Base-by-base conservation (phyloP, 2,329 filamentous ascomycete species). In the Ophiostoma populinum region DNA sequence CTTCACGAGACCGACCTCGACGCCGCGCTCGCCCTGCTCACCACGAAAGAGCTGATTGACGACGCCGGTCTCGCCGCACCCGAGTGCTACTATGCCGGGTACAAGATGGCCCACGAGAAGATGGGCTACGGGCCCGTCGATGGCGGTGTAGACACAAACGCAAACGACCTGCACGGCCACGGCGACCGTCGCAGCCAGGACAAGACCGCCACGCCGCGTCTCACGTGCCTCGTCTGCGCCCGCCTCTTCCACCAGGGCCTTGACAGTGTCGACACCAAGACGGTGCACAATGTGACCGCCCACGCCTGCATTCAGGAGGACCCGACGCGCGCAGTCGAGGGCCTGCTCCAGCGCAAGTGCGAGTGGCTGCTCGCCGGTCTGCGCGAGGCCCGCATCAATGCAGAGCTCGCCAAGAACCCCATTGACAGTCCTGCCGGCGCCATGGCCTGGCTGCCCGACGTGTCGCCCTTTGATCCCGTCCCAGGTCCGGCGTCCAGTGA, bases 391-490 rank as follows among this genome's bases (percentile, higher is more conserved):
- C 18, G 7, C n/a, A 39, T 45, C 16, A 40, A 39, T 4, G 24
- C 9, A n/a, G 34, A 34, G 9, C n/a, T n/a, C n/a, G n/a, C n/a
- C n/a, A n/a, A n/a, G n/a, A n/a, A n/a, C n/a, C n/a, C n/a, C n/a
- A n/a, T n/a, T n/a, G n/a, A n/a, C n/a, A n/a, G n/a, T n/a, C n/a
- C 27, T 41, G 26, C 28, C 13, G 11, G 15, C 6, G 10, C 2
- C 3, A 19, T 18, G 3, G 7, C 3, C 5, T n/a, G 8, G 16
- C 35, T 35, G 6, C 24, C 31, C 15, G 43, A 45, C 32, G 37
- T 45, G 5, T 40, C 40, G 3, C 38, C 43, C 1, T 43, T 40
- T 15, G 43, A 45, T 9, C 43, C 43, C 2, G 34, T 37, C 4
- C 38, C 38, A n/a, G n/a, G n/a, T n/a, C n/a, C n/a, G n/a, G n/a